phyloP scores from a whole-genome alignment of 768 basidiomycete species.

The Phlebiopsis gigantea region DNA sequence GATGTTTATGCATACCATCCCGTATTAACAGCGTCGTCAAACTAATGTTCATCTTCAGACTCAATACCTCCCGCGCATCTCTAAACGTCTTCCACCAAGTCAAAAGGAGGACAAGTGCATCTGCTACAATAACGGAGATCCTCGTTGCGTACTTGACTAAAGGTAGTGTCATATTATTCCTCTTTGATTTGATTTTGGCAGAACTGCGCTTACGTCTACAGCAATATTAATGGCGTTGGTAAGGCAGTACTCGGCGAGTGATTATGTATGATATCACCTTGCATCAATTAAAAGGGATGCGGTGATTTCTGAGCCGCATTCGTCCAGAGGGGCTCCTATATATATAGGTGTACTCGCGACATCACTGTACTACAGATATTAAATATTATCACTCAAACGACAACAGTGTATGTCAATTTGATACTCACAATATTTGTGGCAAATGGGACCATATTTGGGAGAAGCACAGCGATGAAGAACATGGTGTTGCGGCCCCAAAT shows the following conservation, averaged over 20 bases:
- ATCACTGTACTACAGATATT: not conserved
- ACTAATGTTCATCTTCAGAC: not conserved
- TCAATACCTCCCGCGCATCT: not conserved
- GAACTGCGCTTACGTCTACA: too few relatives aligned
- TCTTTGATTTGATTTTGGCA: too few relatives aligned
- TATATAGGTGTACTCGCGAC: not conserved
- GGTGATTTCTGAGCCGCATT: too few relatives aligned
- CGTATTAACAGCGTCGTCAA: conserved; percentile 2
- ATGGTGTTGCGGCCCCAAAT: not conserved
- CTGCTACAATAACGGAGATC: conserved; percentile 7
- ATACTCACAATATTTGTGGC: conserved; percentile 3
- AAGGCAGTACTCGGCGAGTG: too few relatives aligned
- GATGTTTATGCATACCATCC: not conserved
- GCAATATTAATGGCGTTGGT: not conserved
- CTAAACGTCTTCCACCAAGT: conserved; percentile 6
- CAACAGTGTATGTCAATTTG: too few relatives aligned
- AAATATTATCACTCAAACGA: not conserved
- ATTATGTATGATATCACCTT: too few relatives aligned
- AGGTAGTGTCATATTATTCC: not conserved
- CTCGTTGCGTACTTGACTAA: conserved; percentile 2
- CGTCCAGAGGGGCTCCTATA: not conserved
- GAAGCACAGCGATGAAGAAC: not conserved
- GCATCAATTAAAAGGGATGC: too few relatives aligned
- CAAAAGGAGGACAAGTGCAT: conserved; percentile 1
- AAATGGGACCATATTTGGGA: not conserved